Conservation (phyloP, 2,329 filamentous ascomycete genomes). For the Sordariomycetes sp. region DNA sequence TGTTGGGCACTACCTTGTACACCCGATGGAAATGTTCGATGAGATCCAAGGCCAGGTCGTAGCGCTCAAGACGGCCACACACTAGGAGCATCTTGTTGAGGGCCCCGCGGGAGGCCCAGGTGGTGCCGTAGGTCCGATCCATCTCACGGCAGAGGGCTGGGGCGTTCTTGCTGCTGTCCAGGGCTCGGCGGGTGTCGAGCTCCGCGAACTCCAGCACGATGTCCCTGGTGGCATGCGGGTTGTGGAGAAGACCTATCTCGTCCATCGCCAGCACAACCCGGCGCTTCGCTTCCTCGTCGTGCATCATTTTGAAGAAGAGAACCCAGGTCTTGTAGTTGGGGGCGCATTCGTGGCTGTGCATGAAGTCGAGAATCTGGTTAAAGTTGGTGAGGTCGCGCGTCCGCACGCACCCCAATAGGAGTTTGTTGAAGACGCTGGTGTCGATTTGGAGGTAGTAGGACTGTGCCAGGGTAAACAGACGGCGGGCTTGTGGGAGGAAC, state of each 20-base stretch:
- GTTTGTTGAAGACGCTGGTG: slow-evolving; percentile 34
- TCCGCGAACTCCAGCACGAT: slow-evolving; percentile 31
- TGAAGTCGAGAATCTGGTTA: slow-evolving; percentile 24
- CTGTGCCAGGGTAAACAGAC: slow-evolving; percentile 25
- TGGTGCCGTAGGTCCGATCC: slow-evolving; percentile 28
- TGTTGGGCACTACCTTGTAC: background rate
- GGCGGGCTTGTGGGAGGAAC: slow-evolving; percentile 14
- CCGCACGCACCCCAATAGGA: slow-evolving; percentile 28
- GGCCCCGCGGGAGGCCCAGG: slow-evolving; percentile 29
- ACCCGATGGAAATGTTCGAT: background rate
- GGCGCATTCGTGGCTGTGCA: slow-evolving; percentile 24
- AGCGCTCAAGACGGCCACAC: slow-evolving; percentile 25
- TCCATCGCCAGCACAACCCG: slow-evolving; percentile 36
- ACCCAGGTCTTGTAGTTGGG: slow-evolving; percentile 37
- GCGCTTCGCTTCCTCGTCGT: slow-evolving; percentile 43
- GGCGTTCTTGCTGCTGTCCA: slow-evolving; percentile 21
- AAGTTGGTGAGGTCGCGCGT: slow-evolving; percentile 31
- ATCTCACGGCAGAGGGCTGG: slow-evolving; percentile 28
- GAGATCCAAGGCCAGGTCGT: background rate
- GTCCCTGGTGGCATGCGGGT: slow-evolving; percentile 20
- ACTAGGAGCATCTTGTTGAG: slow-evolving; percentile 29
- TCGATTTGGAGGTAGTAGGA: slow-evolving; percentile 28
- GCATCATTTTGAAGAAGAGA: slow-evolving; percentile 39
- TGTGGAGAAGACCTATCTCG: slow-evolving; percentile 28
- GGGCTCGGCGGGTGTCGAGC: slow-evolving; percentile 29